These are phyloP conservation scores for Begonia loranthoides DNA, from an alignment of 306 rosid genomes.

Conservation along the genomic window DNA sequence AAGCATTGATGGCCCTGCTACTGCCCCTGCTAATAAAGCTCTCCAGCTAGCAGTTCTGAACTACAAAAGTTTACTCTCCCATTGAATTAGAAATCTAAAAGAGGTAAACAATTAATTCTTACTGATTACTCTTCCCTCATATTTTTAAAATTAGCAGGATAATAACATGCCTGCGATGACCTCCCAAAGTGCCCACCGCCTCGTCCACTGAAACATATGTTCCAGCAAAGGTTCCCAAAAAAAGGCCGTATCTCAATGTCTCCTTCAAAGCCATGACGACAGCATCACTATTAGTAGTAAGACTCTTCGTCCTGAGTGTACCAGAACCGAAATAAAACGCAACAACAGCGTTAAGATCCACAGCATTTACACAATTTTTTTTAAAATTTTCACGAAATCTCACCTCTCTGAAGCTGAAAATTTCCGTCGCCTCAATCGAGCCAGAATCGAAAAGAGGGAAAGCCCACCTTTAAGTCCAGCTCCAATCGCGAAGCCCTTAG, in stretches of 20 bases:
- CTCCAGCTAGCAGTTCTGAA: constrained; percentile 95
- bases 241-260: constrained; percentile 81
- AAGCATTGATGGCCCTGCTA: constrained; percentile 91
- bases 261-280: constrained; percentile 61
- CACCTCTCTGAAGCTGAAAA: constrained; percentile 45
- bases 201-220: constrained; percentile 82
- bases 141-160: constrained; percentile 10
- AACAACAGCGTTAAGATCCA: neutral
- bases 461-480: constrained; percentile 95
- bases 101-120: neutral
- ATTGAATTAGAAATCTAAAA: constrained; percentile 15
- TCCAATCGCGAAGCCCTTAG: constrained; percentile 81
- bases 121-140: neutral
- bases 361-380: neutral
- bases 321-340: neutral
- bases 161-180: constrained; percentile 79
- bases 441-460: constrained; percentile 76
- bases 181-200: constrained; percentile 53
- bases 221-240: constrained; percentile 87
- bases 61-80: constrained; percentile 17
- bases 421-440: constrained; percentile 50
- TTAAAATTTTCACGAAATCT: neutral
- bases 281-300: constrained; percentile 50
- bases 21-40: constrained; percentile 82
- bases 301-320: constrained; percentile 40